Evolutionary conservation across 2,329 filamentous ascomycete genomes (phyloP), one percentile per base, ranked within the genome.

Genomic region (Colletotrichum chrysophilum): DNA sequence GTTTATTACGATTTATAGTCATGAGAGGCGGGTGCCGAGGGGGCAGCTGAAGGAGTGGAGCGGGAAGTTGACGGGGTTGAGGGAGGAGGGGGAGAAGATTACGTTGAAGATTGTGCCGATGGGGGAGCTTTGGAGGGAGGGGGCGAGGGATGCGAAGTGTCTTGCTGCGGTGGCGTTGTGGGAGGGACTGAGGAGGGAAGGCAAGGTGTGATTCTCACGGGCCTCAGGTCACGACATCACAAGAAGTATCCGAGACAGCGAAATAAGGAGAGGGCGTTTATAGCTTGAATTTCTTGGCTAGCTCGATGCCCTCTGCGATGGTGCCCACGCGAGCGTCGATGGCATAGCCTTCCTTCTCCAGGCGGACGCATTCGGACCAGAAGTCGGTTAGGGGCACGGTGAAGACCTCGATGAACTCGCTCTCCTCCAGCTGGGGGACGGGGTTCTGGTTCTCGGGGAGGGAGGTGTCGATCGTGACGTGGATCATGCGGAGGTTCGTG

Each of bases 361-460:
- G 86, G 77, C 83, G 89, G 82, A 91, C 91, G 81, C 93, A 93
- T 81, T 94, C 92, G 0, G 88, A 88, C 86, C 93, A 95, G 52
- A 96, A 83, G 16, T 89, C 86, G 24, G 84, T 86, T 58, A 96
- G 81, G 7, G 92, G 93, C 9, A 95, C 88, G 10, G 90, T 91
- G 80, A 96, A 96, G 38, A 93, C 93, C 82, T 96, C 94, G 80
- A 96, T 96, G 81, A 96, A 96, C 84, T 96, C 94, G 77, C 92
- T 93, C 30, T 96, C 94, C 81, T 96, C 94, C 8, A 96, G 87
- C 81, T 94, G 86, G 0, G 94, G 92, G 82, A 92, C 88, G 2
- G 91, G 91, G 69, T 94, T 87, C 81, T 93, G 90, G 81, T 96
- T 96, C 79, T 92, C 92, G 0, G 93, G 89, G 2, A 92, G 86